Base-by-base conservation (phyloP, 805 yeast species). In the Hyphopichia homilentoma region DNA sequence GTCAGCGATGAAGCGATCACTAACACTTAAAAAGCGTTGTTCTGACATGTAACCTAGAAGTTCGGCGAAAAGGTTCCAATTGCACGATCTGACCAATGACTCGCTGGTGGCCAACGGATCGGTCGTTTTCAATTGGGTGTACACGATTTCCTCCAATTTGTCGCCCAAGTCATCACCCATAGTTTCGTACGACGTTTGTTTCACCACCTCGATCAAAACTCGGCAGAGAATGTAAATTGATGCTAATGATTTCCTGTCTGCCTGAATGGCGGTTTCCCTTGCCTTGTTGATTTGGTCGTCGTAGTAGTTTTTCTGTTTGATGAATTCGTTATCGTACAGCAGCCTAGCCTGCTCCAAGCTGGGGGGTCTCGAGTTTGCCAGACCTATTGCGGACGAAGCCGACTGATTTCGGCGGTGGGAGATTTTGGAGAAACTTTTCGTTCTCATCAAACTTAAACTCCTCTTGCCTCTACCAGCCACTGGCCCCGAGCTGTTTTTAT, bases 1-100 rank as follows among this genome's bases (percentile, higher is more conserved):
- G 48, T 90, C 97, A 0, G 95, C 94, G 33, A 93, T 84, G 50
- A 93, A 93, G 35, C 96, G 64, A 54, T 93, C 98, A 50, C 95
- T 85, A 1, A 93, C 97, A 35, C 88, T 81, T 8, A 86, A 54
- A 44, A 93, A 88, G 32, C 94, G 70, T 41, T 79, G 79, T 27
- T 77, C 83, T 0, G 96, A 85, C 95, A 94, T 88, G 42, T 79
- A 81, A 1, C 98, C 98, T 25, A 94, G 59, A 5, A 93, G 65
- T 40, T 84, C 84, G 0, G 97, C 95, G 56, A 93, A 81, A 21
- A 89, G 70, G 48, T 84, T 82, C 97, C 97, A 93, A 54, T 93
- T 93, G 0, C 96, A 87, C 6, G 93, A 80, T 36, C 95, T 74
- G 2, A 90, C 85, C 16, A 79, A 64, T 27, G 86, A 80, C 35